These are phyloP conservation scores for Begonia loranthoides DNA, from an alignment of 306 rosid species.

Conservation along the genomic window DNA sequence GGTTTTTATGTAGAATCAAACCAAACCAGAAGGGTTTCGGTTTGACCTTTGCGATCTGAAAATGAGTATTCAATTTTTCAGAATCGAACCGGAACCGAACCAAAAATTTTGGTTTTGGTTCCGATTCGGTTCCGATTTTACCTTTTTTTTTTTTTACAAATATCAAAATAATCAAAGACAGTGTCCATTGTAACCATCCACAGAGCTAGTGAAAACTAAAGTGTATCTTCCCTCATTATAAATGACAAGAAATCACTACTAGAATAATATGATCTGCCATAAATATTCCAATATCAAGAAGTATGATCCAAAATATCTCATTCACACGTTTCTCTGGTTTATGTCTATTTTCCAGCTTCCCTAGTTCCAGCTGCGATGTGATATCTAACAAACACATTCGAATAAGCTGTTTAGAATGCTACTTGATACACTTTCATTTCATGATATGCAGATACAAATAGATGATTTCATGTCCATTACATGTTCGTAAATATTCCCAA, in stretches of 20 bases:
- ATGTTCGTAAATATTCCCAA: conserved; percentile 28
- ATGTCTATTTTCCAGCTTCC: conserved; percentile 30
- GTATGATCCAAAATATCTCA: conserved; percentile 85
- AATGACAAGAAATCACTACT: conserved; percentile 18
- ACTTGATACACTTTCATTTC: conserved; percentile 1
- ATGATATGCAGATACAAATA: background rate
- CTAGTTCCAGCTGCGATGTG: conserved; percentile 61
- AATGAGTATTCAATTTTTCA: too few species aligned
- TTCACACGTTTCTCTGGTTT: conserved; percentile 52
- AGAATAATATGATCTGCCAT: conserved; percentile 69
- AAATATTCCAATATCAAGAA: conserved; percentile 60
- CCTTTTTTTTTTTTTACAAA: too few species aligned
- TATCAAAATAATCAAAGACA: too few species aligned
- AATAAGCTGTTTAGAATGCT: background rate
- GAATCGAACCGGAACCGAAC: too few species aligned
- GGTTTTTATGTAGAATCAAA: too few species aligned
- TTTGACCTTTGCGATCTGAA: too few species aligned
- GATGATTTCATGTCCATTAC: conserved; percentile 6
- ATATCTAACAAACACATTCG: conserved; percentile 36
- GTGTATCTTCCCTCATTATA: background rate
- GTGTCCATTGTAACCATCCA: too few species aligned
- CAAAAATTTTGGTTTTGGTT: too few species aligned
- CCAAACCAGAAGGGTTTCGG: too few species aligned
- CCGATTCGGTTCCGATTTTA: too few species aligned
- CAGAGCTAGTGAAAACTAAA: too few species aligned